Percentiles rank a stretch among this genome's conserved stretches.
These are phyloP conservation scores for Plenodomus lindquistii DNA, from an alignment of 2,329 filamentous ascomycete genomes.

Conservation along the genomic window DNA sequence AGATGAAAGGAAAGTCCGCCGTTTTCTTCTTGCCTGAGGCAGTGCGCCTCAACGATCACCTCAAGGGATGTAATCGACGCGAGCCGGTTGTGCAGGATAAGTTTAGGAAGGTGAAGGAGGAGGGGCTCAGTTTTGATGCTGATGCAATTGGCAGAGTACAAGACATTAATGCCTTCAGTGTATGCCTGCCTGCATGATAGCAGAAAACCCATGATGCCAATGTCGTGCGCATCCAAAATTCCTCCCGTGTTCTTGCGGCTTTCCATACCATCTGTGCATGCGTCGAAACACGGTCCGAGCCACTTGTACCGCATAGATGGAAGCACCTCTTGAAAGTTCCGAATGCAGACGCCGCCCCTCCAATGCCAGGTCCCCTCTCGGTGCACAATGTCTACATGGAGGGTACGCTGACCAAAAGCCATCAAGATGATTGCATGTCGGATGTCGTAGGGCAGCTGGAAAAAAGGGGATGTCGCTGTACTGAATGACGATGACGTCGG, in stretches of 20 bases:
- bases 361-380: conserved; percentile 4
- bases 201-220: conserved; percentile 12
- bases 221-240: not conserved
- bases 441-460: conserved; percentile 10
- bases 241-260: not conserved
- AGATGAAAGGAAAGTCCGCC: not conserved
- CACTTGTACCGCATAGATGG: not conserved
- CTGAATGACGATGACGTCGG: conserved; percentile 1
- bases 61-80: conserved; percentile 7
- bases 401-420: conserved; percentile 4
- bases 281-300: not conserved
- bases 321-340: not conserved
- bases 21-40: not conserved
- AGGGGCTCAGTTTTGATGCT: conserved; percentile 7
- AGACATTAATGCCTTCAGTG: conserved; percentile 11
- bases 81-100: conserved; percentile 9
- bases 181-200: conserved; percentile 15
- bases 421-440: conserved; percentile 4
- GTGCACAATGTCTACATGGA: conserved; percentile 8
- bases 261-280: not conserved
- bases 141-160: conserved; percentile 12
- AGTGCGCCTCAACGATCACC: not conserved
- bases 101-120: conserved; percentile 10
- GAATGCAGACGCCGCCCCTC: conserved; percentile 4
- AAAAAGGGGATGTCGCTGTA: conserved; percentile 6